Base-by-base conservation (phyloP, 345 rosid genomes). In the Eucalyptus cloeziana region DNA sequence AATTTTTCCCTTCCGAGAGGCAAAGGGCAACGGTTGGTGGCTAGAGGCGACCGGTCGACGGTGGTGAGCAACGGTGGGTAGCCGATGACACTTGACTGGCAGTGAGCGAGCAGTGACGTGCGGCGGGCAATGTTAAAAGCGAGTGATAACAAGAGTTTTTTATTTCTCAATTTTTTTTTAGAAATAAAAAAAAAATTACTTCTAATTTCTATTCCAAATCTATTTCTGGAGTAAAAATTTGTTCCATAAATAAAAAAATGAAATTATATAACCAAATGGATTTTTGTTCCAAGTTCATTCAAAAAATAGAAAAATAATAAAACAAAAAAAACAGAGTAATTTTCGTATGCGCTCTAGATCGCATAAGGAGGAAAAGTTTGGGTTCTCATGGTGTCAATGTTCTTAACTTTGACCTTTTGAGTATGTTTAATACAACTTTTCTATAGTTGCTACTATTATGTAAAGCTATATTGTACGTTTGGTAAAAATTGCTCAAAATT, bases 51-150 rank as follows among this genome's bases (percentile, higher is more conserved):
- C 1, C 0, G 0, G 0, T 19, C 2, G 2, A 0, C 0, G 2
- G 2, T 0, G 0, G 0, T 0, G 10, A 52, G 58, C 2, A 52
- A 0, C 0, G 0, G 0, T 52, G 58, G 56, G 24, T 52, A 52
- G 10, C 2, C 1, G 0, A 51, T 0, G 0, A 52, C 58, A 52
- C 24, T 19, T 52, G 56, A 19, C 0, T 0, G 0, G 9, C 0
- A 0, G 4, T 0, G 0, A 19, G 4, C 0, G 1, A 0, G 56
- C 2, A 7, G 0, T 52, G 24, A 52, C 0, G 2, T 7, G 56
- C 0, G 22, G 56, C 0, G 4, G 10, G 24, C 10, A 52, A 19
- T 19, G 58, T 52, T 52, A 19, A 52, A 52, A 52, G 10, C 0
- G 0, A 52, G 2, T 52, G 58, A 52, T 52, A 52, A 52, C 24